These are phyloP conservation scores for Aquilaria agallochum DNA, from an alignment of 441 rosid species.

Conservation along the genomic window DNA sequence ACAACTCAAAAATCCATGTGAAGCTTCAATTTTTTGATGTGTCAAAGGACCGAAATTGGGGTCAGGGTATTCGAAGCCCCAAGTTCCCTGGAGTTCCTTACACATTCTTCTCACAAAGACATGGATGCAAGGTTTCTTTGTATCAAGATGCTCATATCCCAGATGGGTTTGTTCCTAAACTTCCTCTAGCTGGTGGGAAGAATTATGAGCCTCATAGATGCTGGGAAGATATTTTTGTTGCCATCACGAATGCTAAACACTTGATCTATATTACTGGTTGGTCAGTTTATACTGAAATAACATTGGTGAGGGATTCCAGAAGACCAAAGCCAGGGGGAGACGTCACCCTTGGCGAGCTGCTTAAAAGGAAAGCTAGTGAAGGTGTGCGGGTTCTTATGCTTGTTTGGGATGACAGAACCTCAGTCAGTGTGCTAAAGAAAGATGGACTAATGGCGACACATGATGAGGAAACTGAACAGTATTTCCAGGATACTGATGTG, in stretches of 20 bases:
- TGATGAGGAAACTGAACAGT: conserved; percentile 82
- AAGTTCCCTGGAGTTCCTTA: conserved; percentile 93
- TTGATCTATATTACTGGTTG: conserved; percentile 94
- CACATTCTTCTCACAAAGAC: conserved; percentile 82
- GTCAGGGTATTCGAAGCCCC: conserved; percentile 58
- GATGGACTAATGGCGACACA: conserved; percentile 98
- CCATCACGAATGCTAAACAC: conserved; percentile 79
- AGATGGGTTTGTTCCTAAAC: conserved; percentile 73
- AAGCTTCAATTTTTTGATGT: conserved; percentile 75
- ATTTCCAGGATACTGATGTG: conserved; percentile 63
- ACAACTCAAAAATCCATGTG: conserved; percentile 80
- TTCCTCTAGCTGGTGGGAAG: conserved; percentile 94
- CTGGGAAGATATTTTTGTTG: conserved; percentile 97
- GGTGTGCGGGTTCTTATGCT: conserved; percentile 93
- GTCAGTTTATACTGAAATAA: conserved; percentile 92
- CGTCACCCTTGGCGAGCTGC: conserved; percentile 71
- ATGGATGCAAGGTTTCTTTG: conserved; percentile 82
- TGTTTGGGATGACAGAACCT: conserved; percentile 98
- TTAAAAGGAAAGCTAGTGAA: conserved; percentile 89
- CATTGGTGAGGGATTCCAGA: conserved; percentile 80
- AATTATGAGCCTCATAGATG: conserved; percentile 89
- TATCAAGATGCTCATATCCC: conserved; percentile 98
- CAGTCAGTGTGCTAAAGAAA: conserved; percentile 76
- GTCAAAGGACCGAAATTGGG: conserved; percentile 64
- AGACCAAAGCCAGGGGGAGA: conserved; percentile 99